Conservation (phyloP, 208 protist species). For the Trypanosoma scelopori region DNA sequence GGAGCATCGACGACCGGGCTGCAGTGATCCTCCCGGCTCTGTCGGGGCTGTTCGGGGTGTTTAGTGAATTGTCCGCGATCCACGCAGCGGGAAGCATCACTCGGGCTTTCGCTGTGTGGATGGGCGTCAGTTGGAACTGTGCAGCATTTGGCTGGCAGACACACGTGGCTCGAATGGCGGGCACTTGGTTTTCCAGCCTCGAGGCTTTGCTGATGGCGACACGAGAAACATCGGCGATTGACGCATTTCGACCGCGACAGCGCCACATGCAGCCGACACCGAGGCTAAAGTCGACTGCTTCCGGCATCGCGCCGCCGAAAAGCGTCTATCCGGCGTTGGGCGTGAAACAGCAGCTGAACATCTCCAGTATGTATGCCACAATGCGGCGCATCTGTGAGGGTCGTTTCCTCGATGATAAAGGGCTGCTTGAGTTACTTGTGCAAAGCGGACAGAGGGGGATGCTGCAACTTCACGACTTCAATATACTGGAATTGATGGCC, state of each 20-base stretch:
- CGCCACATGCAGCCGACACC: neutral
- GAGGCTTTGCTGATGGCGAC: constrained; percentile 2
- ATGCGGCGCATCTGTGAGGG: constrained; percentile 32
- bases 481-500: constrained; percentile 22
- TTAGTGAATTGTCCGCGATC: constrained; percentile 15
- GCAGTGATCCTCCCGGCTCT: constrained; percentile 18
- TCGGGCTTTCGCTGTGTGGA: constrained; percentile 59
- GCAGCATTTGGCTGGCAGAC: constrained; percentile 64
- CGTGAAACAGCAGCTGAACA: constrained; percentile 13
- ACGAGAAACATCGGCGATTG: neutral
- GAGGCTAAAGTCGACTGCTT: neutral
- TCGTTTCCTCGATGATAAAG: constrained; percentile 9
- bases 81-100: constrained; percentile 54
- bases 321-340: constrained; percentile 4
- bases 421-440: constrained; percentile 20
- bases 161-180: constrained; percentile 25
- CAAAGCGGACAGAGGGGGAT: constrained; percentile 10
- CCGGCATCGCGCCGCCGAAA: neutral
- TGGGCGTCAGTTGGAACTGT: constrained; percentile 60
- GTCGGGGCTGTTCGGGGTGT: constrained; percentile 21
- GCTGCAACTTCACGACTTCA: constrained; percentile 11
- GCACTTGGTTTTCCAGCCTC: constrained; percentile 11
- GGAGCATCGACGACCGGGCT: constrained; percentile 9
- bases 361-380: constrained; percentile 19
- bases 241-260: neutral